phyloP scores from a whole-genome alignment of 441 rosid genomes.

The Corymbia citriodora region DNA sequence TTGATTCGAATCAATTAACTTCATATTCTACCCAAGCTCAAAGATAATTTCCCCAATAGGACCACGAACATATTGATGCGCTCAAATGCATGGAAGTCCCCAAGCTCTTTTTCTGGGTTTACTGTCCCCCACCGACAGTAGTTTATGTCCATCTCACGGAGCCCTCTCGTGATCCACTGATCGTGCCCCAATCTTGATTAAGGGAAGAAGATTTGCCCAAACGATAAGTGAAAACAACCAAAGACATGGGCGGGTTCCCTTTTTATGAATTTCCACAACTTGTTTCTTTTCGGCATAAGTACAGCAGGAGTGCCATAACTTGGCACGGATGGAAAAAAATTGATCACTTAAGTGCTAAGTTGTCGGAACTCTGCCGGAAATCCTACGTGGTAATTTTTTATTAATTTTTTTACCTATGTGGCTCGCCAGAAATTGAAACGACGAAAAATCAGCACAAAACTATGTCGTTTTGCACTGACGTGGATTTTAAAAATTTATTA shows the following conservation, averaged over 20 bases:
- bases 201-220: neutral
- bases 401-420: too few species aligned
- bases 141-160: neutral
- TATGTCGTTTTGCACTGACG: too few species aligned
- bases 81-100: neutral
- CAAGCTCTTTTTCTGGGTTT: neutral
- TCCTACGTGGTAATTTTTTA: too few species aligned
- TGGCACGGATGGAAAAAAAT: too few species aligned
- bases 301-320: too few species aligned
- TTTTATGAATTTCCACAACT: neutral
- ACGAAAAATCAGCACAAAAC: too few species aligned
- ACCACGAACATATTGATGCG: neutral
- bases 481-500: too few species aligned
- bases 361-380: too few species aligned
- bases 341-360: too few species aligned
- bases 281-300: neutral
- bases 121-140: neutral
- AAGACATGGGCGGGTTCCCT: neutral
- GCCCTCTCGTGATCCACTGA: neutral
- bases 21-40: too few species aligned
- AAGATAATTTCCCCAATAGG: neutral
- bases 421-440: too few species aligned
- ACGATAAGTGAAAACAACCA: neutral
- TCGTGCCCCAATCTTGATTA: neutral
- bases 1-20: too few species aligned